phyloP scores from a whole-genome alignment of 2,329 filamentous ascomycete genomes.

The Aspergillus udagawae region DNA sequence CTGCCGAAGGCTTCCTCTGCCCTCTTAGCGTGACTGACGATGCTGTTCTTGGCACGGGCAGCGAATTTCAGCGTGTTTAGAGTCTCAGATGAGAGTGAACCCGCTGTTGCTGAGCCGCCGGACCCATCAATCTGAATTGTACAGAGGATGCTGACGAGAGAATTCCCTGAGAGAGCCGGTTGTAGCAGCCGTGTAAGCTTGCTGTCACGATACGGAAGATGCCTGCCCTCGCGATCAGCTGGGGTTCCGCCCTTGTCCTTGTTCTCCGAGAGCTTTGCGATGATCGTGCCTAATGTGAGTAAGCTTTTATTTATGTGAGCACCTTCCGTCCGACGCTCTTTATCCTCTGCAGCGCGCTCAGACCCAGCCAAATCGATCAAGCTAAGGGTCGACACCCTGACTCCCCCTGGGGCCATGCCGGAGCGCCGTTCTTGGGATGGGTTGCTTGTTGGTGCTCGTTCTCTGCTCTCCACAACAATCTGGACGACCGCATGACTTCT shows the following conservation, averaged over 20 bases:
- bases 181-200: conserved; percentile 92
- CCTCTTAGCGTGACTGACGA: conserved; percentile 93
- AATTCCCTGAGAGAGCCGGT: conserved; percentile 86
- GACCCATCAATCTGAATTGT: conserved; percentile 86
- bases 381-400: conserved; percentile 90
- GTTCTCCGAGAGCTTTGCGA: conserved; percentile 82
- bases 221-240: conserved; percentile 78
- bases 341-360: conserved; percentile 90
- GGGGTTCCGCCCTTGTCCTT: conserved; percentile 75
- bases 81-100: conserved; percentile 79
- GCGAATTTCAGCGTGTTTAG: conserved; percentile 97
- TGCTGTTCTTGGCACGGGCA: conserved; percentile 93
- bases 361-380: conserved; percentile 95
- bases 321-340: conserved; percentile 88
- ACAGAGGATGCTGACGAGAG: conserved; percentile 93
- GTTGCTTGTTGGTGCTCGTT: conserved; percentile 63
- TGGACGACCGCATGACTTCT: conserved; percentile 98
- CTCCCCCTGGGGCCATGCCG: conserved; percentile 74
- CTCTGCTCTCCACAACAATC: conserved; percentile 95
- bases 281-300: conserved; percentile 90
- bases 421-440: conserved; percentile 60
- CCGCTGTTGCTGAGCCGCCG: conserved; percentile 65
- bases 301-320: conserved; percentile 99
- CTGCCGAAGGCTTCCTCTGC: conserved; percentile 81
- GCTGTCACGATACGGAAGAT: conserved; percentile 94